Base-by-base conservation (phyloP, 148 eudicot genomes). In the Fagopyrum esculentum region DNA sequence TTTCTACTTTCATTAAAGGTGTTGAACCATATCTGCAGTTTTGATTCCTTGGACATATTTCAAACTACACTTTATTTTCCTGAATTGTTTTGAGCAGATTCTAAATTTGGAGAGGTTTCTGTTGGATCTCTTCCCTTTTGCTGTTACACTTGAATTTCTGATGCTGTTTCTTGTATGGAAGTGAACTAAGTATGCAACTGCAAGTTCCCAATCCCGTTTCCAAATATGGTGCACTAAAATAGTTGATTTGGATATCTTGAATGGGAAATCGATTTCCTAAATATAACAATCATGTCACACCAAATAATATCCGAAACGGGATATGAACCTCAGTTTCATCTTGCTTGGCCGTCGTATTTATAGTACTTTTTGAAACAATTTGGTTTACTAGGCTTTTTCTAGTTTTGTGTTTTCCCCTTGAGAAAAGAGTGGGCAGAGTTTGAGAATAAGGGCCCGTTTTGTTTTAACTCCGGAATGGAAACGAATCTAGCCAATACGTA, bases 1-100 rank as follows among this genome's bases (percentile, higher is more conserved):
- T 94, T 82, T 91, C 97, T 68, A 94, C 98, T 78, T 94, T 92
- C 78, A 94, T 94, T 71, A 94, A 94, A 89, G 98, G 98, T 49
- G 93, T 94, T 63, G 97, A 94, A 69, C 43, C 46, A 48, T 69
- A 13, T 71, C 55, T 47, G 30, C 15, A 47, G 74, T 71, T 46
- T 71, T 71, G 30, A 13, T 11, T 71, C 47, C 74, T 17, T 71
- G 40, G 47, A 13, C 57, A 56, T 17, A 66, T 48, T 61, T 61
- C n/a, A 43, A 61, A 35, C 60, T 64, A 72, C 63, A 15, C 13
- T 9, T 5, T 8, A 8, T 45, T 71, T 45, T 6, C 19, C 35
- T n/a, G 54, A 45, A 19, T 74, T 81, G 52, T 71, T 69, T 76
- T 86, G 75, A 70, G 77, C 89, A 90, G 96, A 87, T 71, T 54